Evolutionary conservation across 352 stramenopile genomes (phyloP), one percentile per base, ranked within the genome.

Genomic region (Phytophthora citrophthora): DNA sequence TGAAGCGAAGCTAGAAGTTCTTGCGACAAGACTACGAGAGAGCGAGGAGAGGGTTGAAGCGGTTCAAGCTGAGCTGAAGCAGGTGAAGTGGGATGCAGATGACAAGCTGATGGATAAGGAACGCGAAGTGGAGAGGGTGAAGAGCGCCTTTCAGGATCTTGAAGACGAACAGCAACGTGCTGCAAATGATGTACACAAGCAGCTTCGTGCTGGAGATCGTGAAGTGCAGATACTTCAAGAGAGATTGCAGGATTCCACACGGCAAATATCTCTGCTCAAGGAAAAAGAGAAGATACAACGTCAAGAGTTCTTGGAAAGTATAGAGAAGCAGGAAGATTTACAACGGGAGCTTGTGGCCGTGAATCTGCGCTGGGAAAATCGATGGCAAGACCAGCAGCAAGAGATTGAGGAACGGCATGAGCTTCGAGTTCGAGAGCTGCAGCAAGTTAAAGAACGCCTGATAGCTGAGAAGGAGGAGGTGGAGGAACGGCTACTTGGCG

Each of bases 321-420:
- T 78, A 26, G 81, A 91, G 48, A 86, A 78, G 44, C 70, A 83
- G n/a, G 81, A 91, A 55, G 80, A 88, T 3, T 23, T 88, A 38
- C 82, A 90, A 23, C 79, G 77, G 1, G 75, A 92, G n/a, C 61
- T 89, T 38, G 69, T 90, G 16, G 77, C 77, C 5, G 51, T 81
- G n/a, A 88, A 86, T 38, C 31, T 90, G n/a, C 70, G 78, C 23
- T 90, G 80, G 77, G 83, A 91, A 41, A 88, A 86, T 38, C 86
- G 82, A 46, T 82, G 78, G 74, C 75, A 88, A 64, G 78, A 88
- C 12, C 64, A 87, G 39, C 73, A 94, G 53, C 72, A 86, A 54
- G 78, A 90, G 26, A 43, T 87, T 10, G 72, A 69, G 9, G 58
- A 63, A 9, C 71, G 70, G 2, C 71, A 81, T 26, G 79, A 91